Evolutionary conservation across 2,329 filamentous ascomycete genomes (phyloP).

Genomic region (Mollisiaceae sp.): DNA sequence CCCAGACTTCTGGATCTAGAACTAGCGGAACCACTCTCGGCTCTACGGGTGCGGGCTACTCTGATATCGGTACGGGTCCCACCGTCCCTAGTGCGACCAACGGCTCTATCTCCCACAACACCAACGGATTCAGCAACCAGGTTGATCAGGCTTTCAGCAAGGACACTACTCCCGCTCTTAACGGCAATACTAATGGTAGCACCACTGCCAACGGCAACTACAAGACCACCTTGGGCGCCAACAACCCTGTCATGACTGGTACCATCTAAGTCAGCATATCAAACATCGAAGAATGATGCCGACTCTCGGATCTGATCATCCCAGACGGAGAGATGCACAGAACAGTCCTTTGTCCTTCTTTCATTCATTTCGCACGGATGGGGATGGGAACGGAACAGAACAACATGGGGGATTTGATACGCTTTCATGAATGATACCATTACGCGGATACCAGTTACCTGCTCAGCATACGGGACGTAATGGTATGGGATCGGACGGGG

Average conservation of each 20-base stretch:
- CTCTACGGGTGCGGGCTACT: slow-evolving; percentile 44
- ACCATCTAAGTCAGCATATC: slow-evolving; percentile 15
- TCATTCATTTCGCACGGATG: slow-evolving; percentile 15
- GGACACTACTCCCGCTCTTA: slow-evolving; percentile 11
- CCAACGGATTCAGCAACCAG: slow-evolving; percentile 34
- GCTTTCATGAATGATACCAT: slow-evolving; percentile 36
- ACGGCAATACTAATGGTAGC: slow-evolving; percentile 16
- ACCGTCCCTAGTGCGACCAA: slow-evolving; percentile 32
- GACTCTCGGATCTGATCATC: background rate
- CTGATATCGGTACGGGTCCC: slow-evolving; percentile 45
- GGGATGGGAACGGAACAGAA: background rate
- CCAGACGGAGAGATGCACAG: background rate
- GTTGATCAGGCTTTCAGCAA: slow-evolving; percentile 39
- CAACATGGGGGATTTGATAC: slow-evolving; percentile 21
- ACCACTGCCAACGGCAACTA: slow-evolving; percentile 18
- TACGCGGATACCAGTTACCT: slow-evolving; percentile 24
- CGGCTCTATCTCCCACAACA: slow-evolving; percentile 45
- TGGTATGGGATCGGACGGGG: background rate
- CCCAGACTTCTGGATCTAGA: slow-evolving; percentile 16
- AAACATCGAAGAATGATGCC: background rate
- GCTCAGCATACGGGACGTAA: slow-evolving; percentile 8
- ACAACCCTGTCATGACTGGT: slow-evolving; percentile 36
- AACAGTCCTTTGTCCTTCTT: slow-evolving; percentile 15
- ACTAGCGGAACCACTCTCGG: slow-evolving; percentile 49
- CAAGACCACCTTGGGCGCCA: slow-evolving; percentile 32